Conservation (phyloP, 768 basidiomycete species). For the Amanita polypyramis region DNA sequence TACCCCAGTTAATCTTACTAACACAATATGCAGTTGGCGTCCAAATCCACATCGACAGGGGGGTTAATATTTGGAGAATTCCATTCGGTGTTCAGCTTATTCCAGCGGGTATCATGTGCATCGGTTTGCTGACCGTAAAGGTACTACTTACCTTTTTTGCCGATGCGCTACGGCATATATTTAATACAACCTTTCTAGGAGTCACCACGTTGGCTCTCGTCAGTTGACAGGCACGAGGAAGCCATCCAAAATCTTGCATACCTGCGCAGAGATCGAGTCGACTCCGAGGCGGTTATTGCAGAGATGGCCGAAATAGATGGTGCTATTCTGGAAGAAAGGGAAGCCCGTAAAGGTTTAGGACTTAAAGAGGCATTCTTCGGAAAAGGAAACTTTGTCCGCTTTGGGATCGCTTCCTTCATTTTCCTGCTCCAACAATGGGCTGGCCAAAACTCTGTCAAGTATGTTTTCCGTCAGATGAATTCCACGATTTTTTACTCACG, state of each 20-base stretch:
- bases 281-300: slow-evolving; percentile 35
- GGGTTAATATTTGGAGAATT: slow-evolving; percentile 52
- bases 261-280: slow-evolving; percentile 35
- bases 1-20: neutral
- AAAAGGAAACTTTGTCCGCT: slow-evolving; percentile 74
- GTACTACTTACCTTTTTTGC: slow-evolving; percentile 14
- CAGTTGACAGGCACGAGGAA: slow-evolving; percentile 42
- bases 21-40: slow-evolving; percentile 39
- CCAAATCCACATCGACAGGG: slow-evolving; percentile 36
- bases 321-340: slow-evolving; percentile 63
- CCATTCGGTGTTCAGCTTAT: slow-evolving; percentile 71
- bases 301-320: slow-evolving; percentile 80
- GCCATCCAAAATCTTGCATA: slow-evolving; percentile 55
- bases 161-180: neutral
- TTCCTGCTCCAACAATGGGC: slow-evolving; percentile 78
- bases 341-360: slow-evolving; percentile 54
- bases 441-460: slow-evolving; percentile 74
- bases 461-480: slow-evolving; percentile 8
- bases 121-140: slow-evolving; percentile 61
- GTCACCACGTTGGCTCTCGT: slow-evolving; percentile 70
- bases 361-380: slow-evolving; percentile 65
- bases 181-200: slow-evolving; percentile 28
- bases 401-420: slow-evolving; percentile 75
- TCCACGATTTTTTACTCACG: neutral
- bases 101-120: slow-evolving; percentile 58